Base-by-base conservation (phyloP, 2,329 filamentous ascomycete species). In the Penicillium sp. region DNA sequence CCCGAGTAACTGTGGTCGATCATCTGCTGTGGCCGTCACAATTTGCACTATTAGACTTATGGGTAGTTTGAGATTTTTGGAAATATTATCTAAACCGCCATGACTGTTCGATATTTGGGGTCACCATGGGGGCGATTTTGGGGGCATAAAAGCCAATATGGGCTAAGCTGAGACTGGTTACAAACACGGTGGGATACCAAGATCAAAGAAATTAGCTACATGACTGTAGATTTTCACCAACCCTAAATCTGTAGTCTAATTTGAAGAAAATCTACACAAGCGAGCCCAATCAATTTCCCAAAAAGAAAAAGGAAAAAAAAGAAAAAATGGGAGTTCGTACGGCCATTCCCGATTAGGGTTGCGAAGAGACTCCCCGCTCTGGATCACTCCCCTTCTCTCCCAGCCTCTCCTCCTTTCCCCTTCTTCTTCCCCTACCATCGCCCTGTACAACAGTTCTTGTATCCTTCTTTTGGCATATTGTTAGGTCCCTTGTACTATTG, bases 401-500 rank as follows among this genome's bases (percentile, higher is more conserved):
- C 59, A 62, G 56, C 55, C 58, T 63, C 55, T 57, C 42, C 55
- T 59, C 61, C 57, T 66, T 55, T 61, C 49, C 52, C 59, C 53
- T 58, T 53, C 53, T 48, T 57, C 56, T 56, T 51, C 51, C 54
- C 55, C 52, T 57, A 53, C 62, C 54, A 51, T 45, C 55, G 60
- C 45, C 50, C 49, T 65, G 63, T 65, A 65, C 58, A 65, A 65
- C 63, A 64, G 51, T 44, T 52, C 45, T 51, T 59, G 48, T 63
- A 55, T 60, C 57, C 42, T 59, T 62, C 56, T 44, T 60, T 61
- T 54, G 51, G 58, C 49, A 54, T 63, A 46, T 55, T 58, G 37
- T 49, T 58, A 37, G 57, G 41, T 57, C 54, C 53, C 54, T 46
- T 49, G 31, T 44, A 23, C 54, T 59, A 46, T 61, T 58, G 42